Conservation (phyloP, 768 basidiomycete species). For the Hortiboletus flavorubellus region DNA sequence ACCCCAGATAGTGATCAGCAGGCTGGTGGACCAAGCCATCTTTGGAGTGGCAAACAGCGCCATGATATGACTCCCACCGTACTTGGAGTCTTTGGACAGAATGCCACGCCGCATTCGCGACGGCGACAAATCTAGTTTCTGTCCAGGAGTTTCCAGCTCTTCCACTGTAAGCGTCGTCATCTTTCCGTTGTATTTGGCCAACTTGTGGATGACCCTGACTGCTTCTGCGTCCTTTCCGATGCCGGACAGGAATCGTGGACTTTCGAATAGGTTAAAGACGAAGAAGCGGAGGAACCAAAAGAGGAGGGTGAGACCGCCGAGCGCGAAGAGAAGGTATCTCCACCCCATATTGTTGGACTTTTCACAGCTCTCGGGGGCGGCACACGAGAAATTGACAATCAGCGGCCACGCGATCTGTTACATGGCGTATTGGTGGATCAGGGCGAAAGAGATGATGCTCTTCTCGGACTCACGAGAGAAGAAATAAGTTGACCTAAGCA, state of each 20-base stretch:
- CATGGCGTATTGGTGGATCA: background rate
- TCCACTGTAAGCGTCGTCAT: slow-evolving; percentile 42
- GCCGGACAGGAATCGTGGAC: slow-evolving; percentile 56
- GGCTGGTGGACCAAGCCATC: slow-evolving; percentile 61
- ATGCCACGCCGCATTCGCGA: slow-evolving; percentile 18
- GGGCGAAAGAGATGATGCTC: background rate
- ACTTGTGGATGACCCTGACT: slow-evolving; percentile 42
- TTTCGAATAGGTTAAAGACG: slow-evolving; percentile 51
- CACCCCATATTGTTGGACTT: slow-evolving; percentile 58
- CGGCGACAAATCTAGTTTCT: slow-evolving; percentile 6
- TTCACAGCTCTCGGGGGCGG: slow-evolving; percentile 32
- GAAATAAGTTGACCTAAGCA: slow-evolving; percentile 52
- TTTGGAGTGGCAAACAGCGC: slow-evolving; percentile 60
- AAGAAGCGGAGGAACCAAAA: slow-evolving; percentile 54
- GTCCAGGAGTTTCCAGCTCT: slow-evolving; percentile 38
- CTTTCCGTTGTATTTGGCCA: slow-evolving; percentile 51
- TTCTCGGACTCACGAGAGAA: slow-evolving; percentile 36
- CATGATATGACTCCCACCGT: slow-evolving; percentile 45
- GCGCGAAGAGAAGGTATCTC: slow-evolving; percentile 54
- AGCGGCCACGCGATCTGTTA: slow-evolving; percentile 56
- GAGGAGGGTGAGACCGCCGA: slow-evolving; percentile 51
- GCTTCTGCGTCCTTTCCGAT: slow-evolving; percentile 52
- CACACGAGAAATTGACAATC: slow-evolving; percentile 53
- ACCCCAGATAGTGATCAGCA: slow-evolving; percentile 51
- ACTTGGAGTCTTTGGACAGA: slow-evolving; percentile 41